Evolutionary conservation across 441 rosid genomes (phyloP).

Genomic region (Pelargonium fulgidum): DNA sequence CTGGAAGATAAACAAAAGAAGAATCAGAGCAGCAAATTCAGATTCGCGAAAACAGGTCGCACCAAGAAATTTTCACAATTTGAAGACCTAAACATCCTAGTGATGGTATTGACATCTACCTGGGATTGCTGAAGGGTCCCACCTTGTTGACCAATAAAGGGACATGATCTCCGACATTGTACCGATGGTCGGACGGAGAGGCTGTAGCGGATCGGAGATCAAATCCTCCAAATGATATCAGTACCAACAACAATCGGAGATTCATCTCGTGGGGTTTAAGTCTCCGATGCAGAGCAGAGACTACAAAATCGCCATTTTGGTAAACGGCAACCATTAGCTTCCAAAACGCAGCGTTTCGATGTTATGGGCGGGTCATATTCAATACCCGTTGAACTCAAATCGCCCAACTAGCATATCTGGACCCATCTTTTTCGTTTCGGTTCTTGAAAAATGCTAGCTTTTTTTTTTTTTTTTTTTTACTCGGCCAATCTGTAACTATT

Average conservation of each 20-base stretch:
- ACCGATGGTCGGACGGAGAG: conserved; percentile 35
- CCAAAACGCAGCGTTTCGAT: conserved; percentile 1
- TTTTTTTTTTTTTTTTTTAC: background rate
- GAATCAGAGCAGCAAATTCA: background rate
- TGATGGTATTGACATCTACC: conserved; percentile 22
- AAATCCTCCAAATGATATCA: conserved; percentile 18
- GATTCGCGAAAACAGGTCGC: background rate
- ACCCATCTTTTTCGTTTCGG: background rate
- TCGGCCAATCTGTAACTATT: background rate
- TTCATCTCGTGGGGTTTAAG: conserved; percentile 7
- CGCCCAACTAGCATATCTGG: background rate
- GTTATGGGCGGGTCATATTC: background rate
- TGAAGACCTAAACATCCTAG: background rate
- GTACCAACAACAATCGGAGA: conserved; percentile 17
- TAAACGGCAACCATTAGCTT: background rate
- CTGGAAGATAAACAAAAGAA: conserved; percentile 36
- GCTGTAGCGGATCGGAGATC: conserved; percentile 22
- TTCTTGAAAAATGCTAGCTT: background rate
- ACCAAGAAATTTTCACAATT: background rate
- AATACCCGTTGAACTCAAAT: background rate
- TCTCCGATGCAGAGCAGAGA: conserved; percentile 7
- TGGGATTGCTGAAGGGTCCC: conserved; percentile 62
- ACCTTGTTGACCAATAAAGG: conserved; percentile 57
- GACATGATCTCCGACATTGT: conserved; percentile 54
- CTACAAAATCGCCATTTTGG: conserved; percentile 5